phyloP scores from a whole-genome alignment of 805 yeast genomes.

The Blastobotrys attinorum region DNA sequence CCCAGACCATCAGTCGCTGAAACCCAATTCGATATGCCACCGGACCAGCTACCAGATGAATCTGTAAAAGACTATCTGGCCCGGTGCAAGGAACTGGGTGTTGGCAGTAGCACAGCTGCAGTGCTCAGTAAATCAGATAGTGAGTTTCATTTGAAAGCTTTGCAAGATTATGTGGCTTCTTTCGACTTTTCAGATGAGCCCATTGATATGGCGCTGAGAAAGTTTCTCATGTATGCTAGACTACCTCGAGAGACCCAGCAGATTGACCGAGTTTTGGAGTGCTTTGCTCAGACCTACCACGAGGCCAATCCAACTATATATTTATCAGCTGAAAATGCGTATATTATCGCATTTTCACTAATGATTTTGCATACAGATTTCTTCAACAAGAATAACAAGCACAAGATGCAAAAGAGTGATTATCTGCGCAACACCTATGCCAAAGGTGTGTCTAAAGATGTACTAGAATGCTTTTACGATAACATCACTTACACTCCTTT shows the following conservation, averaged over 20 bases:
- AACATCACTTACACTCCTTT: slow-evolving; percentile 58
- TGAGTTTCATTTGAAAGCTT: slow-evolving; percentile 22
- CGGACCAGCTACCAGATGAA: slow-evolving; percentile 23
- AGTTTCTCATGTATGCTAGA: slow-evolving; percentile 47
- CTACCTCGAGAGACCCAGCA: slow-evolving; percentile 71
- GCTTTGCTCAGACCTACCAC: slow-evolving; percentile 47
- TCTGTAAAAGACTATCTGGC: slow-evolving; percentile 29
- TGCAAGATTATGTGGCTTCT: slow-evolving; percentile 27
- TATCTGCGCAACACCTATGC: slow-evolving; percentile 41
- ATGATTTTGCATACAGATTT: slow-evolving; percentile 69
- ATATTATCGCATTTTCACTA: slow-evolving; percentile 55
- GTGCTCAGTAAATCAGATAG: slow-evolving; percentile 28
- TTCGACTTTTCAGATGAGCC: slow-evolving; percentile 51
- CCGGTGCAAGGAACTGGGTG: slow-evolving; percentile 19
- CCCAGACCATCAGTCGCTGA: slow-evolving; percentile 9
- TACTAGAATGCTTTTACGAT: slow-evolving; percentile 50
- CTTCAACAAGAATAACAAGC: slow-evolving; percentile 58
- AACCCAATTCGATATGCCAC: slow-evolving; percentile 6
- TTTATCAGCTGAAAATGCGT: slow-evolving; percentile 44
- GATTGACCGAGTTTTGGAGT: slow-evolving; percentile 57
- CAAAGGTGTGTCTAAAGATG: slow-evolving; percentile 29
- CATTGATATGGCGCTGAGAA: slow-evolving; percentile 56
- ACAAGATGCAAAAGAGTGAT: slow-evolving; percentile 58
- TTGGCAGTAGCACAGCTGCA: slow-evolving; percentile 20
- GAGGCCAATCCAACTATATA: slow-evolving; percentile 35